Conservation (phyloP, 192 early-diverging fungal species). For the Coemansia sp. region DNA sequence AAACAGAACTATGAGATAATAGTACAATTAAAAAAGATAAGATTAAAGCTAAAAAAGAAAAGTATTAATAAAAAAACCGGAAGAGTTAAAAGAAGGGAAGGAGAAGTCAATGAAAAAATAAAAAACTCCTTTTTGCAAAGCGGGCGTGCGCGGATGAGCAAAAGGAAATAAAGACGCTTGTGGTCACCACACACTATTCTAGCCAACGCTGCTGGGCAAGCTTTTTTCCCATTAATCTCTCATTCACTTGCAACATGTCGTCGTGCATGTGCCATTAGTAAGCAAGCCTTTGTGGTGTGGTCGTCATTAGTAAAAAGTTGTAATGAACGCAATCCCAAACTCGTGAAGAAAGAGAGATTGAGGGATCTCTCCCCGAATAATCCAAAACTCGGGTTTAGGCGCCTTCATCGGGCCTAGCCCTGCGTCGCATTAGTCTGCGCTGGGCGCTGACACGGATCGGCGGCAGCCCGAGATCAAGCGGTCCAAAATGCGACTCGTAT, state of each 20-base stretch:
- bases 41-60: background rate
- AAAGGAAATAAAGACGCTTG: background rate
- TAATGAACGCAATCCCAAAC: too few relatives aligned
- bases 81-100: slow-evolving; percentile 10
- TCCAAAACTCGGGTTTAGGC: background rate
- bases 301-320: too few relatives aligned
- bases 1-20: background rate
- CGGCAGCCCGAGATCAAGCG: slow-evolving; percentile 48
- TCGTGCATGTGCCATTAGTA: background rate
- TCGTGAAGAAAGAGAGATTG: too few relatives aligned
- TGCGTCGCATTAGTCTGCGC: slow-evolving; percentile 44
- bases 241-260: background rate
- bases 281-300: background rate
- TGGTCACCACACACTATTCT: too few relatives aligned
- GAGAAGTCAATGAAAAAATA: background rate
- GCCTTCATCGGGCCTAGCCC: background rate
- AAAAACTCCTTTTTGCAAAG: background rate
- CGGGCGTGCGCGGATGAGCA: background rate
- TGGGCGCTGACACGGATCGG: slow-evolving; percentile 50
- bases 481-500: slow-evolving; percentile 46
- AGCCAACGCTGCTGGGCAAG: too few relatives aligned
- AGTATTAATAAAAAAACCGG: background rate
- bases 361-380: too few relatives aligned
- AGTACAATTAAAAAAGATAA: slow-evolving; percentile 2
- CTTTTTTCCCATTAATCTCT: too few relatives aligned